phyloP scores from a whole-genome alignment of 1,284 basidiomycete species.

The Pyrrhoderma lamaoense region DNA sequence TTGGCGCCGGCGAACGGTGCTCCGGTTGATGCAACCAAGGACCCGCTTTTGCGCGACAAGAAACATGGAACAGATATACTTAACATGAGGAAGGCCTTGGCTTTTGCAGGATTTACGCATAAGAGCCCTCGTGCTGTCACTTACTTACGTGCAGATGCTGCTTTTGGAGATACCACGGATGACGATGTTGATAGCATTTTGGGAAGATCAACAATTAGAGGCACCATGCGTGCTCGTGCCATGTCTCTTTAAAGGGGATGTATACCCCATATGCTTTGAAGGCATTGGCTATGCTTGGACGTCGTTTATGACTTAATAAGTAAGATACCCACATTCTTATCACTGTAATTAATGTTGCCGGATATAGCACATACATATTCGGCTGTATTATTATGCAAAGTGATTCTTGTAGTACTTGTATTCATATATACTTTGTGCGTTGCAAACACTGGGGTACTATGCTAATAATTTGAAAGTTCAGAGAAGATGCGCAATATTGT shows the following conservation, averaged over 20 bases:
- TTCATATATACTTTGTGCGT: background rate
- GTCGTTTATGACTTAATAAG: background rate
- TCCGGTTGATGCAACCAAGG: slow-evolving; percentile 75
- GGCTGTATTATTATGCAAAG: background rate
- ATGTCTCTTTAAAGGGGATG: slow-evolving; percentile 57
- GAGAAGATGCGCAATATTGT: too few relatives aligned
- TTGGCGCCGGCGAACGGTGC: slow-evolving; percentile 85
- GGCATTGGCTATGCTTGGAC: background rate
- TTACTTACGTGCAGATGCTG: slow-evolving; percentile 66
- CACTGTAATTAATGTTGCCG: background rate
- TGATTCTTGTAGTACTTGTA: background rate
- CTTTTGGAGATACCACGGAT: slow-evolving; percentile 48
- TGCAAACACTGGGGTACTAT: too few relatives aligned
- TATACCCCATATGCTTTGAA: background rate
- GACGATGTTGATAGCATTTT: slow-evolving; percentile 44
- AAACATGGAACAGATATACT: slow-evolving; percentile 81
- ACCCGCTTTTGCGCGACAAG: slow-evolving; percentile 81
- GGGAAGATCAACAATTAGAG: slow-evolving; percentile 52
- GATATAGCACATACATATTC: background rate
- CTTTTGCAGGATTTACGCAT: slow-evolving; percentile 86
- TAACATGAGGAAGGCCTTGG: slow-evolving; percentile 84
- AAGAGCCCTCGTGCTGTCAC: slow-evolving; percentile 73
- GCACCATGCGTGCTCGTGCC: slow-evolving; percentile 60
- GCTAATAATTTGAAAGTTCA: too few relatives aligned
- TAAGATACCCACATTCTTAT: background rate